Percentiles rank a stretch among this genome's conserved stretches.
Evolutionary conservation across 768 basidiomycete genomes (phyloP).

Genomic region (Serendipita vermifera): DNA sequence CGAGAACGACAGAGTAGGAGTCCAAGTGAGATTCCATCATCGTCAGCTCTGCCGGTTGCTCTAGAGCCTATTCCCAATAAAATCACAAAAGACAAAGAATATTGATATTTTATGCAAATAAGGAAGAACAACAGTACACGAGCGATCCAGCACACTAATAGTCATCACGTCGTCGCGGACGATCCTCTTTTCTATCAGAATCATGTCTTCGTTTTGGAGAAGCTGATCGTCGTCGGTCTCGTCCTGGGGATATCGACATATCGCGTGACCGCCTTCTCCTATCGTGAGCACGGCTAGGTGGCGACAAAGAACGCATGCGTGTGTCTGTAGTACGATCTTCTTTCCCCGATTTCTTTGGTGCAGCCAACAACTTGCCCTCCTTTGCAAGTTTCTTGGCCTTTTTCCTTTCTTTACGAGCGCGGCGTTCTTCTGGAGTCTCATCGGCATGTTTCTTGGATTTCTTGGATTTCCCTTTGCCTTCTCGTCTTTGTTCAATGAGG

Average conservation of each 20-base stretch:
- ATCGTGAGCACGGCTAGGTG: too few relatives aligned
- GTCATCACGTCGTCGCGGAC: too few relatives aligned
- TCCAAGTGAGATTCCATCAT: too few relatives aligned
- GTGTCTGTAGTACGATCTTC: not conserved
- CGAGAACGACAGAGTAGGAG: too few relatives aligned
- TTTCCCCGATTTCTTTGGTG: not conserved
- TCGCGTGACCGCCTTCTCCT: not conserved
- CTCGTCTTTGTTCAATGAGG: slow-evolving; percentile 58
- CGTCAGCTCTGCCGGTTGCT: too few relatives aligned
- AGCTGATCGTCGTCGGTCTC: not conserved
- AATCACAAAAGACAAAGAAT: too few relatives aligned
- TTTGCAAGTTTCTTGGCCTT: slow-evolving; percentile 41
- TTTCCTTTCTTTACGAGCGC: slow-evolving; percentile 60
- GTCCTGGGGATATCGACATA: not conserved
- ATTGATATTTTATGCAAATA: too few relatives aligned
- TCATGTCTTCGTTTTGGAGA: not conserved
- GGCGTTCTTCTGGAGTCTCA: slow-evolving; percentile 69
- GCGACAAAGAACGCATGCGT: not conserved
- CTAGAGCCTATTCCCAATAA: too few relatives aligned
- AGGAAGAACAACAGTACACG: too few relatives aligned
- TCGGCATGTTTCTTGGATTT: slow-evolving; percentile 49
- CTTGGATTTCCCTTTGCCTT: slow-evolving; percentile 52
- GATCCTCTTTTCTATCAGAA: not conserved
- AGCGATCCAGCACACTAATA: too few relatives aligned
- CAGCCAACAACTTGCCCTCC: slow-evolving; percentile 10